Conservation (phyloP, 2,329 filamentous ascomycete species). For the Aspergillus sp. region DNA sequence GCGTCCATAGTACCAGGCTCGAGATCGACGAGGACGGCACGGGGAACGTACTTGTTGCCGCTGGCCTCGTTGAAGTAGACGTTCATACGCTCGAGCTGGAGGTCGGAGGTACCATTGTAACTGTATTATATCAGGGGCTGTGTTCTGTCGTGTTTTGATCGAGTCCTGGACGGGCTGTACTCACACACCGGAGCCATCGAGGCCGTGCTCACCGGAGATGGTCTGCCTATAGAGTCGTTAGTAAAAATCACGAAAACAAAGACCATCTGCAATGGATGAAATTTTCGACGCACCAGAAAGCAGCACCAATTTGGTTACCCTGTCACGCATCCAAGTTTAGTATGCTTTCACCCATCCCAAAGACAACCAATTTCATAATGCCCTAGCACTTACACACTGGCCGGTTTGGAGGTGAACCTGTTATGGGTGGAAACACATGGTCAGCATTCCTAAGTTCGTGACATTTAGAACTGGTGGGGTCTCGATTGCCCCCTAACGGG, state of each 20-base stretch:
- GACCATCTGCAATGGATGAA: neutral
- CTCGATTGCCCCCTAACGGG: conserved; percentile 21
- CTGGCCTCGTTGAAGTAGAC: conserved; percentile 96
- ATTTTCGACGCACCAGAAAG: conserved; percentile 76
- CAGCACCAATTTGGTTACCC: conserved; percentile 99
- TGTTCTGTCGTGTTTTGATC: conserved; percentile 13
- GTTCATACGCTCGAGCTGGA: conserved; percentile 99
- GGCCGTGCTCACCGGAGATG: conserved; percentile 89
- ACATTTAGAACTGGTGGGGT: conserved; percentile 31
- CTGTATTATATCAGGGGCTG: conserved; percentile 47
- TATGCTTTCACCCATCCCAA: conserved; percentile 5
- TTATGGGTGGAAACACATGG: conserved; percentile 50
- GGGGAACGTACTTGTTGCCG: conserved; percentile 98
- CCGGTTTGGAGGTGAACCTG: conserved; percentile 99
- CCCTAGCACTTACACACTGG: conserved; percentile 78
- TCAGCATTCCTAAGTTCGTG: conserved; percentile 29
- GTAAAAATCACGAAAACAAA: conserved; percentile 17
- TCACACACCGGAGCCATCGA: conserved; percentile 95
- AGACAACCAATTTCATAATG: conserved; percentile 9
- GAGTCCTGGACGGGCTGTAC: conserved; percentile 40
- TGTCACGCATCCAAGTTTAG: conserved; percentile 45
- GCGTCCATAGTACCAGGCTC: conserved; percentile 99
- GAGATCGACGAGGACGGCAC: conserved; percentile 98
- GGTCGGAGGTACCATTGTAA: conserved; percentile 97
- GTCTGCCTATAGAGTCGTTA: conserved; percentile 63